A percentile compares a stretch with the other conserved stretches of the same genome.
phyloP scores from a whole-genome alignment of 116 monocot genomes.

The Zostera marina region DNA sequence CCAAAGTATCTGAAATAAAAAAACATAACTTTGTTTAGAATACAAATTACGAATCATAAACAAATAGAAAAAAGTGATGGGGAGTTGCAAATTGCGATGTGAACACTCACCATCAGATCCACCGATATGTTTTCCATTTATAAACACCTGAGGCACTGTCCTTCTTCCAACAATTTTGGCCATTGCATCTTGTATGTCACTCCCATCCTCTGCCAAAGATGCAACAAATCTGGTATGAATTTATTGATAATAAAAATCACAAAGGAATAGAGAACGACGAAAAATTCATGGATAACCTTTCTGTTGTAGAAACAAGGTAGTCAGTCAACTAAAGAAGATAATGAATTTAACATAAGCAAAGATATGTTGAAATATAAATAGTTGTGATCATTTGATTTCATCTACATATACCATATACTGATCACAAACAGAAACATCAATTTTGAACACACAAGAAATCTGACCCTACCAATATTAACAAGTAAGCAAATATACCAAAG shows the following conservation, averaged over 20 bases:
- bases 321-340: too few relatives aligned
- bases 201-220: constrained; percentile 51
- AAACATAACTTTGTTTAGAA: neutral
- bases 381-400: too few relatives aligned
- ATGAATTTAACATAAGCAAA: too few relatives aligned
- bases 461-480: too few relatives aligned
- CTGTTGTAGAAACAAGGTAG: too few relatives aligned
- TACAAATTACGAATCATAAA: neutral
- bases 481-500: too few relatives aligned
- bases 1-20: constrained; percentile 51
- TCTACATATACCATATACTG: too few relatives aligned
- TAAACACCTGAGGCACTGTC: constrained; percentile 93
- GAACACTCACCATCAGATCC: constrained; percentile 75
- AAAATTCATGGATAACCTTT: too few relatives aligned
- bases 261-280: neutral
- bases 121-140: constrained; percentile 84
- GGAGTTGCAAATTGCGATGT: neutral
- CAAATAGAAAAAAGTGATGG: neutral
- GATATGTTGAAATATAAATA: too few relatives aligned
- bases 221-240: neutral
- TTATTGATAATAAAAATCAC: neutral
- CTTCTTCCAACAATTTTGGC: constrained; percentile 51
- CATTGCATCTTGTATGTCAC: constrained; percentile 75
- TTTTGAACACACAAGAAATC: too few relatives aligned
- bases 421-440: too few relatives aligned